Percentiles rank a stretch among this genome's conserved stretches.
Conservation (phyloP, 768 basidiomycete genomes). For the Rhizopogon vinicolor region DNA sequence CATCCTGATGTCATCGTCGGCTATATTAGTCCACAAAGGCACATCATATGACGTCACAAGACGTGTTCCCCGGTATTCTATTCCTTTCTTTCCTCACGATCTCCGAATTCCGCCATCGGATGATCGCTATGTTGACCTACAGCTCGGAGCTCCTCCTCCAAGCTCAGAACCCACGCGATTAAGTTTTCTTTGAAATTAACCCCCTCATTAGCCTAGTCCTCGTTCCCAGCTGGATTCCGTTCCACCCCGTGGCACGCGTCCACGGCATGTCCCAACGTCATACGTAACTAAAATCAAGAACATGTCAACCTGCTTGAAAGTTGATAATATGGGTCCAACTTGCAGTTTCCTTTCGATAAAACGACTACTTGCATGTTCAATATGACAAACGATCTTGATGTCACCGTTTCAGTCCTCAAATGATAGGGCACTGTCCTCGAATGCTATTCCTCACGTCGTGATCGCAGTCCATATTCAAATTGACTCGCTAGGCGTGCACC, state of each 20-base stretch:
- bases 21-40: constrained; percentile 9
- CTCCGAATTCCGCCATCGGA: neutral
- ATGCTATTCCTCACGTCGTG: neutral
- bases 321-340: constrained; percentile 91
- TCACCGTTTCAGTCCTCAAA: constrained; percentile 89
- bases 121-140: neutral
- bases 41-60: constrained; percentile 22
- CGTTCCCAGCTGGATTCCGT: neutral
- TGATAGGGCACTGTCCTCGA: constrained; percentile 25
- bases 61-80: constrained; percentile 6
- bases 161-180: too few species aligned
- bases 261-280: neutral
- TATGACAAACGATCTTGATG: constrained; percentile 92
- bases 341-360: constrained; percentile 78
- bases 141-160: neutral
- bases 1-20: constrained; percentile 24
- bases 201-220: neutral
- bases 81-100: constrained; percentile 8
- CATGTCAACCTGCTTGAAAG: constrained; percentile 99
- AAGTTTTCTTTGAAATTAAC: too few species aligned
- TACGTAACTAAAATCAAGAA: constrained; percentile 52
- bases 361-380: constrained; percentile 69
- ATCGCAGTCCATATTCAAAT: too few species aligned
- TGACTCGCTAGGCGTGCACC: constrained; percentile 79
- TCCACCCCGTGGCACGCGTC: neutral